Evolutionary conservation across 805 yeast genomes (phyloP).

Genomic region (Cyberlindnera americana): DNA sequence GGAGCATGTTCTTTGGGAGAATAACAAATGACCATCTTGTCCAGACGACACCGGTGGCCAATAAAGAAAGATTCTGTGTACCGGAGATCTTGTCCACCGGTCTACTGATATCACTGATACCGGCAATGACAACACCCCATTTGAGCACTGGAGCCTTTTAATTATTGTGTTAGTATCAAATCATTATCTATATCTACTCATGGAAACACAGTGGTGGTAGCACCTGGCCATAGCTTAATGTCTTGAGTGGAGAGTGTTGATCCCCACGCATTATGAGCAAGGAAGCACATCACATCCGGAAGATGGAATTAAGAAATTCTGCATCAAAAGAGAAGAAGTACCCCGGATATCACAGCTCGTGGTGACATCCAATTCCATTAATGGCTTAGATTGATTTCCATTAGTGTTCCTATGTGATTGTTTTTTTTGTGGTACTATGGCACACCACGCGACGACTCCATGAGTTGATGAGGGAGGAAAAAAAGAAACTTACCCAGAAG

Average conservation of each 20-base stretch:
- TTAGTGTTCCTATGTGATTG: background rate
- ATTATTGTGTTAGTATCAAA: conserved; percentile 5
- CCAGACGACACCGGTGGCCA: conserved; percentile 94
- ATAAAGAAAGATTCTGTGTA: conserved; percentile 66
- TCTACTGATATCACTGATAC: conserved; percentile 78
- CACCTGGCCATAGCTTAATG: too few species aligned
- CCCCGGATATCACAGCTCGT: too few species aligned
- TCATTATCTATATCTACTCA: too few species aligned
- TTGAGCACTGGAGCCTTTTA: conserved; percentile 24
- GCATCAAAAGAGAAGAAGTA: too few species aligned
- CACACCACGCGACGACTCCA: conserved; percentile 5
- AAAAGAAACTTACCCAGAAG: conserved; percentile 69
- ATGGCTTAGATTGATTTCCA: too few species aligned
- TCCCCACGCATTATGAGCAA: too few species aligned
- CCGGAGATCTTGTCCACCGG: conserved; percentile 93
- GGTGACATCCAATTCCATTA: too few species aligned
- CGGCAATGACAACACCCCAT: conserved; percentile 92
- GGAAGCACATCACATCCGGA: too few species aligned
- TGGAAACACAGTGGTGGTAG: too few species aligned
- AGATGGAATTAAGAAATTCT: too few species aligned
- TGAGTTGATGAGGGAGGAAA: background rate
- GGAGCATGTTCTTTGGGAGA: conserved; percentile 76
- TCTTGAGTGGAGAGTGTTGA: too few species aligned
- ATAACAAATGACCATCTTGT: conserved; percentile 97
- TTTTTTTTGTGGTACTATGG: background rate